Conservation (phyloP, 2,329 filamentous ascomycete genomes). For the Chrysoporthe austroafricana region DNA sequence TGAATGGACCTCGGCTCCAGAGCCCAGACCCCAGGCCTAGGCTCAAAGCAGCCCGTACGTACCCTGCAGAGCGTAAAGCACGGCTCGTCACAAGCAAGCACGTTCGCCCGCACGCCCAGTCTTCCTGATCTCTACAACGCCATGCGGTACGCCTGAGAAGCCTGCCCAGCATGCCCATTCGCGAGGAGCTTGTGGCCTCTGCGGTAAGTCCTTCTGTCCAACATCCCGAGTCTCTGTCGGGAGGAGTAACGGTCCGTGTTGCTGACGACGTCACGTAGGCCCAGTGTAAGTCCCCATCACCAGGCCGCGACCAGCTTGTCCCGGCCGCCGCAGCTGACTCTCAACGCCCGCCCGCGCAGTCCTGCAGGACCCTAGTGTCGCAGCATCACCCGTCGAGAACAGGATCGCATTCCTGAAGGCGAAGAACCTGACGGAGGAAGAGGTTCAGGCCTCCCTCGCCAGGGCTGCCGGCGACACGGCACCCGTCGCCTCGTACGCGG, state of each 20-base stretch:
- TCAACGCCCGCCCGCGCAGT: constrained; percentile 57
- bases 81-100: constrained; percentile 14
- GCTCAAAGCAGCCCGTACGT: not conserved
- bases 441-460: constrained; percentile 83
- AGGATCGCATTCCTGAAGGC: constrained; percentile 90
- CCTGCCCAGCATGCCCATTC: constrained; percentile 70
- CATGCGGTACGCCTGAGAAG: constrained; percentile 22
- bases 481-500: constrained; percentile 43
- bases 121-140: constrained; percentile 10
- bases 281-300: constrained; percentile 45
- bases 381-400: constrained; percentile 88
- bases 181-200: constrained; percentile 88
- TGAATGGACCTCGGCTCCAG: constrained; percentile 15
- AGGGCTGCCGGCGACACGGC: constrained; percentile 67
- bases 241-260: not conserved
- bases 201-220: constrained; percentile 58
- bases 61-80: not conserved
- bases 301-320: not conserved
- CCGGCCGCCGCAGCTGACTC: constrained; percentile 14
- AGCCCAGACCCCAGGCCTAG: not conserved
- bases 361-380: constrained; percentile 91
- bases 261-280: constrained; percentile 36
- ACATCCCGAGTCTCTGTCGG: no score
- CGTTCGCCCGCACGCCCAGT: not conserved
- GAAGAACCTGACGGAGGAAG: constrained; percentile 96